These are phyloP conservation scores for Allium fistulosum DNA, from an alignment of 106 monocot species.

Conservation along the genomic window DNA sequence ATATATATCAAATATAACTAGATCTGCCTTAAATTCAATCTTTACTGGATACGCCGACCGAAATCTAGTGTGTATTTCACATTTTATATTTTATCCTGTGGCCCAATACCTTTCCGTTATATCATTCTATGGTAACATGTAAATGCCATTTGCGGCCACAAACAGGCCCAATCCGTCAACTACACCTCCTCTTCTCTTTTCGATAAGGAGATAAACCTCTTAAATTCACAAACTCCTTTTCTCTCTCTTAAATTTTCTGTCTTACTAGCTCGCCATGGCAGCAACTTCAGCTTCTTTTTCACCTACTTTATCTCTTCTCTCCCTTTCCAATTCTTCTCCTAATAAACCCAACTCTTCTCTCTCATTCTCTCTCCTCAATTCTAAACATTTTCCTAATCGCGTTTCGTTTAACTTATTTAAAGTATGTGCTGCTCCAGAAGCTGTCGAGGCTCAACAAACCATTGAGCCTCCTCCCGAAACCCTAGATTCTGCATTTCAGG, in stretches of 20 bases:
- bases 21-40: no score
- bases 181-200: background rate
- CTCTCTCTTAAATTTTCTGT: background rate
- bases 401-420: background rate
- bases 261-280: constrained; percentile 20
- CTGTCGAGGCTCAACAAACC: constrained; percentile 2
- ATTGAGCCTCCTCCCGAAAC: background rate
- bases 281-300: constrained; percentile 17
- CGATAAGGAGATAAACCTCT: constrained; percentile 5
- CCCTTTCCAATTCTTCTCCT: constrained; percentile 2
- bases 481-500: background rate
- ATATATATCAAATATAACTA: no score
- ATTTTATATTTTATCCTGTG: no score
- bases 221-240: background rate
- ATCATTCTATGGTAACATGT: no score
- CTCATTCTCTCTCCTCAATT: constrained; percentile 8
- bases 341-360: constrained; percentile 6
- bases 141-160: no score
- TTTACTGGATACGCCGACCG: no score
- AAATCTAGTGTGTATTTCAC: no score
- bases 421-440: background rate
- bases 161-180: no score
- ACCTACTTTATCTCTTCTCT: constrained; percentile 11
- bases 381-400: constrained; percentile 5
- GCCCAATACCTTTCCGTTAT: no score